These are phyloP conservation scores for Aspergillus nanangensis DNA, from an alignment of 495 filamentous ascomycete genomes.

Conservation along the genomic window DNA sequence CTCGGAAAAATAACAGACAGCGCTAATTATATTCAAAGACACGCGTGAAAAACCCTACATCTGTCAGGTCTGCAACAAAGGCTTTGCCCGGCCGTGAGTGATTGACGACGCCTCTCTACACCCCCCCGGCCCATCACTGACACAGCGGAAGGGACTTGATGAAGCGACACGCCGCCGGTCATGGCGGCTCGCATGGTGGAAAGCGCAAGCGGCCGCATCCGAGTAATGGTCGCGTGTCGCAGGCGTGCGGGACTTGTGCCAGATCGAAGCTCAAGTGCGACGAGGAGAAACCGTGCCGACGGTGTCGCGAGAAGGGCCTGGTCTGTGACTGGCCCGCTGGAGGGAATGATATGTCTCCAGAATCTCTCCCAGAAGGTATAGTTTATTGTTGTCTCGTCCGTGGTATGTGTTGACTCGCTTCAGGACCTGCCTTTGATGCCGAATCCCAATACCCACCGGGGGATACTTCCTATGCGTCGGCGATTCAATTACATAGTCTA, in stretches of 20 bases:
- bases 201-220: constrained; percentile 38
- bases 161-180: constrained; percentile 51
- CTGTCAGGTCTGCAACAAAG: constrained; percentile 46
- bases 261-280: constrained; percentile 52
- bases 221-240: constrained; percentile 45
- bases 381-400: neutral
- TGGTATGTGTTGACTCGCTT: too few relatives aligned
- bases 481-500: too few relatives aligned
- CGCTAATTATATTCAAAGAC: constrained; percentile 28
- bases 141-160: constrained; percentile 37
- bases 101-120: neutral
- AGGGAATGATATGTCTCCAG: constrained; percentile 19
- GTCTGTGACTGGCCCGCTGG: constrained; percentile 41
- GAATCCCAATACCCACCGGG: too few relatives aligned
- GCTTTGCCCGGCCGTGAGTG: constrained; percentile 46
- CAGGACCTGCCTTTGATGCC: too few relatives aligned
- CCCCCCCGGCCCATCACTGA: neutral
- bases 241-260: constrained; percentile 50
- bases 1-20: too few relatives aligned
- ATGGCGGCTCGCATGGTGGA: constrained; percentile 37
- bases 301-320: constrained; percentile 42
- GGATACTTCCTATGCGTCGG: too few relatives aligned
- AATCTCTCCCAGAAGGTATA: constrained; percentile 20
- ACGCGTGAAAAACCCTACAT: constrained; percentile 52
- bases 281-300: constrained; percentile 43